These are phyloP conservation scores for Kalmusia sp. DNA, from an alignment of 2,329 filamentous ascomycete genomes.

Conservation along the genomic window DNA sequence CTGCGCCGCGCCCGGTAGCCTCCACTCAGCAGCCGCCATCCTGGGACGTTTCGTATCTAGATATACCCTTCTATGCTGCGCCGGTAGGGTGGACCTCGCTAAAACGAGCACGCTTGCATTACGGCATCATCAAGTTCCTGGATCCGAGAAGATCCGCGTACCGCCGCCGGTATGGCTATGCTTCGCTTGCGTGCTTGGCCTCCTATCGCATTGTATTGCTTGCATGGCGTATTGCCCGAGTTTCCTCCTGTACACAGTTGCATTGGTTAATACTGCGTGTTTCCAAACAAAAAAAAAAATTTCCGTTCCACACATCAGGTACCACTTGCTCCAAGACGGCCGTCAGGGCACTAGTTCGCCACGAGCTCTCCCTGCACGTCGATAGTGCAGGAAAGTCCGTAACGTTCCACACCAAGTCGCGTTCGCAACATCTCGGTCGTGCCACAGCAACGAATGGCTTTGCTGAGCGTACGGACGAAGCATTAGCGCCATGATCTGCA, in stretches of 20 bases:
- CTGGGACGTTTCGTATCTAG: too few relatives aligned
- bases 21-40: too few relatives aligned
- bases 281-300: too few relatives aligned
- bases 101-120: neutral
- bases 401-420: neutral
- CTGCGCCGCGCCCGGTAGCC: too few relatives aligned
- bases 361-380: neutral
- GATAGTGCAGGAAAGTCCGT: constrained; percentile 7
- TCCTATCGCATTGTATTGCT: neutral
- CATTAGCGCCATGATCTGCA: constrained; percentile 14
- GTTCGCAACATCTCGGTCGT: constrained; percentile 4
- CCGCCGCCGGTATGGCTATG: neutral
- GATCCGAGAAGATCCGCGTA: constrained; percentile 18
- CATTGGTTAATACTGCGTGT: too few relatives aligned
- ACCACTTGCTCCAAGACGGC: too few relatives aligned
- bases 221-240: too few relatives aligned
- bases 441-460: constrained; percentile 8
- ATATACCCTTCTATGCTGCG: too few relatives aligned
- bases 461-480: constrained; percentile 11
- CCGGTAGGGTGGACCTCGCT: neutral
- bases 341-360: too few relatives aligned
- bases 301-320: too few relatives aligned
- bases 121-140: constrained; percentile 18
- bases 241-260: too few relatives aligned
- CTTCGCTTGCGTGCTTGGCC: neutral